Percentiles rank a stretch among this genome's conserved stretches.
Evolutionary conservation across 306 rosid species (phyloP).

Genomic region (Astragalus membranaceus): DNA sequence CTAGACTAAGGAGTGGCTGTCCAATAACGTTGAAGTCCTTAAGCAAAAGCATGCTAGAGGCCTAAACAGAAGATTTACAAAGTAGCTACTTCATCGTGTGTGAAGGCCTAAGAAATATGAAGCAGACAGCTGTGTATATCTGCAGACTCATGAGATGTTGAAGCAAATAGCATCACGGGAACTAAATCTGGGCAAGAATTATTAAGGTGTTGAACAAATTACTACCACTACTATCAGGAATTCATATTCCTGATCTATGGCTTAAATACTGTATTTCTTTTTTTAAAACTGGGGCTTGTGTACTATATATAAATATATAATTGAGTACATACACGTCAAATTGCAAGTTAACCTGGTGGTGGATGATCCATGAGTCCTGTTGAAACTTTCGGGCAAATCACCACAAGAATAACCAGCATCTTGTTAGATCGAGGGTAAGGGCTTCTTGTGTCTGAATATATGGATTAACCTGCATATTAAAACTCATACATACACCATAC

Average conservation of each 20-base stretch:
- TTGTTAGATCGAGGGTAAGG: too few relatives aligned
- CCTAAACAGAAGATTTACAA: not conserved
- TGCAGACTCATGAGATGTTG: constrained; percentile 7
- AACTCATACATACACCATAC: too few relatives aligned
- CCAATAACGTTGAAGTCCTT: constrained; percentile 64
- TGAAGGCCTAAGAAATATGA: constrained; percentile 7
- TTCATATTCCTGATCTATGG: not conserved
- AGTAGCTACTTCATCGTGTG: not conserved
- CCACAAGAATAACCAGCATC: not conserved
- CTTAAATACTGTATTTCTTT: too few relatives aligned
- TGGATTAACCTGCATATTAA: too few relatives aligned
- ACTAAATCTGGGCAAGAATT: not conserved
- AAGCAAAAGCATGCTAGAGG: constrained; percentile 15
- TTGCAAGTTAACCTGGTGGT: not conserved
- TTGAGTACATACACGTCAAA: not conserved
- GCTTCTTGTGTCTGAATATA: too few relatives aligned
- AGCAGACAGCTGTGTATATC: not conserved
- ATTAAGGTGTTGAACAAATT: not conserved
- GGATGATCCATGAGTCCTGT: not conserved
- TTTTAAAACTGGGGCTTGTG: not conserved
- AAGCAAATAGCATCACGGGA: not conserved
- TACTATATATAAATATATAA: not conserved
- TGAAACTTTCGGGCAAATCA: not conserved
- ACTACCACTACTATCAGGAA: not conserved
- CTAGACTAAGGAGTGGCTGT: constrained; percentile 54